Conservation (phyloP, 1,284 basidiomycete species). For the Leucoagaricus sp. region DNA sequence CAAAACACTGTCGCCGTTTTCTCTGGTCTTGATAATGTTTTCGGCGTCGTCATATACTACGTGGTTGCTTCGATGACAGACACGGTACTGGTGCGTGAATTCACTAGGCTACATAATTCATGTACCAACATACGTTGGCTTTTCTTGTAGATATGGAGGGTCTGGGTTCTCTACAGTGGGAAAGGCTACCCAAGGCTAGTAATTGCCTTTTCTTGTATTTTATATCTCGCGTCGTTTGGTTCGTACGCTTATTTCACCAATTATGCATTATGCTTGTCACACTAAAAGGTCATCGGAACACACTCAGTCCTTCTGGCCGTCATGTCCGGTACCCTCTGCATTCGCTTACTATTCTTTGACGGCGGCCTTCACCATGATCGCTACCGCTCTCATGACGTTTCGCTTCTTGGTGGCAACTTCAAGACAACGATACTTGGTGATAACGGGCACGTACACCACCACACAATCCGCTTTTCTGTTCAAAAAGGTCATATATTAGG, state of each 20-base stretch:
- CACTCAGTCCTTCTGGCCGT: neutral
- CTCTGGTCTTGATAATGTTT: no score
- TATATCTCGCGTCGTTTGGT: conserved; percentile 19
- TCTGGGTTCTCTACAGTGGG: conserved; percentile 13
- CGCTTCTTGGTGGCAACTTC: conserved; percentile 9
- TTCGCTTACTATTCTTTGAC: conserved; percentile 10
- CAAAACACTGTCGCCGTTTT: no score
- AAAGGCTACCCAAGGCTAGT: conserved; percentile 5
- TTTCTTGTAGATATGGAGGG: conserved; percentile 20
- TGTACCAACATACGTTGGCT: neutral
- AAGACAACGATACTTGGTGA: neutral
- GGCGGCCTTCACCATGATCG: neutral
- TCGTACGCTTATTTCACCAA: neutral
- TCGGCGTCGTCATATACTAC: no score
- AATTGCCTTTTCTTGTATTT: conserved; percentile 9
- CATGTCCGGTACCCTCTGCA: conserved; percentile 1
- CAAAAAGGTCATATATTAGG: no score
- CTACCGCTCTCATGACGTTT: conserved; percentile 4
- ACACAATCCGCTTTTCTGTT: conserved; percentile 6
- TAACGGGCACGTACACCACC: conserved; percentile 16
- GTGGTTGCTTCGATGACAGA: conserved; percentile 16
- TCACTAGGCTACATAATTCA: no score
- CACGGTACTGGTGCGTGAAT: conserved; percentile 12
- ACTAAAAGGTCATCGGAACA: conserved; percentile 8
- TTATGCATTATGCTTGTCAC: neutral